A percentile compares a stretch with the other conserved stretches of the same genome.
These are phyloP conservation scores for Tricholoma sp. DNA, from an alignment of 768 basidiomycete genomes.

Conservation along the genomic window DNA sequence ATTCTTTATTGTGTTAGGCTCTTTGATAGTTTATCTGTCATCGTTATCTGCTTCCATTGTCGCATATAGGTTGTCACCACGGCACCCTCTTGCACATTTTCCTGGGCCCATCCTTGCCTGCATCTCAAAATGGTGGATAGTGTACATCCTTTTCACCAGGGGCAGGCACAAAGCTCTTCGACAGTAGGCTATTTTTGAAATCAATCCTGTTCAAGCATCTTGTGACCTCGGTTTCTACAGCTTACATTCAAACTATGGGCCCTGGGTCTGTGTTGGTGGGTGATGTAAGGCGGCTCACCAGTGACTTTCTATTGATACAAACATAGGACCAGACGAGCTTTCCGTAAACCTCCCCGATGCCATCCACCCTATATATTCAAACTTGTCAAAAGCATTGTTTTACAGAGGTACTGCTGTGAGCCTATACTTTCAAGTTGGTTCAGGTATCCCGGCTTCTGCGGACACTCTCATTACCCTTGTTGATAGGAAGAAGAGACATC, in stretches of 20 bases:
- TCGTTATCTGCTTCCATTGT: neutral
- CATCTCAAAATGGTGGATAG: neutral
- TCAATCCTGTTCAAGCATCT: neutral
- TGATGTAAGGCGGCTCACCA: neutral
- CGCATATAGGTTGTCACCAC: neutral
- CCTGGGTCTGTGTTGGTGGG: slow-evolving; percentile 28
- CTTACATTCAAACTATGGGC: slow-evolving; percentile 26
- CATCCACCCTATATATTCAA: slow-evolving; percentile 20
- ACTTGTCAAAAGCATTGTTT: slow-evolving; percentile 23
- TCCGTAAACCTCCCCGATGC: slow-evolving; percentile 23
- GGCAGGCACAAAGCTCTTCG: neutral
- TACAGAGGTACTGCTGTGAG: slow-evolving; percentile 11
- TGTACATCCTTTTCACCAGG: neutral
- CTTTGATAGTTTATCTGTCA: neutral
- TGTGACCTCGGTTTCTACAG: neutral
- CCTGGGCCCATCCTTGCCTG: neutral
- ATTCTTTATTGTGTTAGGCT: neutral
- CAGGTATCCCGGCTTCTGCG: slow-evolving; percentile 11
- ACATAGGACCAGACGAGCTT: slow-evolving; percentile 33
- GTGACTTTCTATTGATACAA: neutral
- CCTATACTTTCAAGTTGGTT: neutral
- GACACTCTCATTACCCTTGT: slow-evolving; percentile 18
- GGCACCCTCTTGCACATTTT: neutral
- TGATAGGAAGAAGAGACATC: slow-evolving; percentile 1
- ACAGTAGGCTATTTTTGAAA: neutral